These are phyloP conservation scores for Parasitella parasitica DNA, from an alignment of 371 early-diverging fungal genomes.

Conservation along the genomic window DNA sequence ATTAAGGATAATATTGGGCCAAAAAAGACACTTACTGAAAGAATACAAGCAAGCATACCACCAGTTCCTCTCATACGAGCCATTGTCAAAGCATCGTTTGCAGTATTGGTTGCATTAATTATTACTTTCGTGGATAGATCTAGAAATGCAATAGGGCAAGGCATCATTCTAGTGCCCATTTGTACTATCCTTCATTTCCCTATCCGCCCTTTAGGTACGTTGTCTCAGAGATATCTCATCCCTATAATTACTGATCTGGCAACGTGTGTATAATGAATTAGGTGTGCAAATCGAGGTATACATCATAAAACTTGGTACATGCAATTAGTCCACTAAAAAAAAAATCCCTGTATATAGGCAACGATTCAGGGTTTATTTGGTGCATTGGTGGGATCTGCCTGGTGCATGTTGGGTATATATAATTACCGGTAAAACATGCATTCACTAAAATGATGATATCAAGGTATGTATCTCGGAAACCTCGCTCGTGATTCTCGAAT, in stretches of 20 bases:
- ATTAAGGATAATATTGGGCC: neutral
- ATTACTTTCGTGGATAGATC: slow-evolving; percentile 17
- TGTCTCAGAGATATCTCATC: no score
- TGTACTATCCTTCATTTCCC: slow-evolving; percentile 21
- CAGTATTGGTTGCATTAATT: slow-evolving; percentile 12
- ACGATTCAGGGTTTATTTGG: slow-evolving; percentile 13
- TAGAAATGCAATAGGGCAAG: slow-evolving; percentile 16
- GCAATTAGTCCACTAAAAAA: neutral
- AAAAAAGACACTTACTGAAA: neutral
- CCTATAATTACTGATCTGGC: neutral
- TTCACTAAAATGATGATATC: neutral
- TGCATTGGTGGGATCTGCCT: slow-evolving; percentile 21
- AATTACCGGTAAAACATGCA: neutral
- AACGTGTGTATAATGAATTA: neutral
- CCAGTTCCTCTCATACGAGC: slow-evolving; percentile 12
- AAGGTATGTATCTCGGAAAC: slow-evolving; percentile 39
- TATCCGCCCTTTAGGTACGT: slow-evolving; percentile 20
- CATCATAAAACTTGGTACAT: neutral
- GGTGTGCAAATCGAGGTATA: slow-evolving; percentile 27
- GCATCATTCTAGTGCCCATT: slow-evolving; percentile 20
- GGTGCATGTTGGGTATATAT: slow-evolving; percentile 20
- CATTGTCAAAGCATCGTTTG: slow-evolving; percentile 16
- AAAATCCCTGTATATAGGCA: neutral
- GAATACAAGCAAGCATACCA: slow-evolving; percentile 9
- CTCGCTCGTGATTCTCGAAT: slow-evolving; percentile 32